phyloP scores from a whole-genome alignment of 257 asterid species.

The Forsythia viridissima region DNA sequence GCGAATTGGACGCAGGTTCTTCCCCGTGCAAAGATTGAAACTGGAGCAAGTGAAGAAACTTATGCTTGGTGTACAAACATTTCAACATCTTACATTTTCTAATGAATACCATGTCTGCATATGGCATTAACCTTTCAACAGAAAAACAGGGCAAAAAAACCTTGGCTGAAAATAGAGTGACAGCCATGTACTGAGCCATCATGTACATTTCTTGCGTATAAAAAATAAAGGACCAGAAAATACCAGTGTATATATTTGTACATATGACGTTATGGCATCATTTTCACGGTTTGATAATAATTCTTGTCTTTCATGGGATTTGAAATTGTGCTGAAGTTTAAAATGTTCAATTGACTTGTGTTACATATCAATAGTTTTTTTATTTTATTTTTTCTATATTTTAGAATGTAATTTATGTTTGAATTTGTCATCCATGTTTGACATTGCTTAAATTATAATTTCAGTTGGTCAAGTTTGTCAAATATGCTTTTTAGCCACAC shows the following conservation, averaged over 20 bases:
- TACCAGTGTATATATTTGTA: neutral
- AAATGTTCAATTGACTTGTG: neutral
- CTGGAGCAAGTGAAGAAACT: neutral
- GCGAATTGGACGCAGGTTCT: neutral
- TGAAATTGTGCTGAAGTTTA: neutral
- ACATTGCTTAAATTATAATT: no score
- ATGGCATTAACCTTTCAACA: neutral
- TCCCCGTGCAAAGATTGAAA: neutral
- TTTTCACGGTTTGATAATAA: neutral
- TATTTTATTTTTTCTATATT: no score
- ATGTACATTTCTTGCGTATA: neutral
- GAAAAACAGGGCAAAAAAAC: neutral
- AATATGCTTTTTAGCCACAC: no score
- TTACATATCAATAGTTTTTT: no score
- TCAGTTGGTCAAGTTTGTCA: no score
- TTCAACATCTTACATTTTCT: neutral
- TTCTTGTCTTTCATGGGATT: neutral
- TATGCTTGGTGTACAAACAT: neutral
- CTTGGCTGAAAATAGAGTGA: neutral
- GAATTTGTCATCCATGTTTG: no score
- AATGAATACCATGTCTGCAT: neutral
- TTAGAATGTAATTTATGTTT: neutral
- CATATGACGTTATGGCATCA: neutral
- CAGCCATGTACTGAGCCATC: neutral
- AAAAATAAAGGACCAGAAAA: neutral